Base-by-base conservation (phyloP, 108 stramenopile genomes). In the Cyclostephanos tholiformis region DNA sequence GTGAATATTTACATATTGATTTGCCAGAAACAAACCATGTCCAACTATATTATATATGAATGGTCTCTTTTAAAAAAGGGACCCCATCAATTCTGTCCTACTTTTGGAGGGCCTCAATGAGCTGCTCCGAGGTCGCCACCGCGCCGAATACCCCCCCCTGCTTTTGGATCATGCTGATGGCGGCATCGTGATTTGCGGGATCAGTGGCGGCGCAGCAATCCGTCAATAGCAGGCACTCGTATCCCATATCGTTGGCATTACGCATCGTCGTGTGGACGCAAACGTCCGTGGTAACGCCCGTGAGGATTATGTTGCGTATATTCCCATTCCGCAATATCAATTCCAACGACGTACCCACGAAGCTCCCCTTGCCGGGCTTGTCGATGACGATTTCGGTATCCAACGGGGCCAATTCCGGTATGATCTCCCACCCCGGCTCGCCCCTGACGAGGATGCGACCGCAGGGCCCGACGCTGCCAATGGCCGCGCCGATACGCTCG, bases 241-340 rank as follows among this genome's bases (percentile, higher is more conserved):
- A 87, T 19, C 86, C 86, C 86, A 84, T 78, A 71, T 87, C 86
- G 32, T 87, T 87, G 16, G 74, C 86, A 49, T 84, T 69, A 4
- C 86, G 83, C 84, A 84, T 84, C 13, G 86, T 87, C 13, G 86
- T 87, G 67, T 84, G 84, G 10, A 84, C 84, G 50, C 86, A 87
- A 1, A 87, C 86, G 66, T 87, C 86, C 29, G 86, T 87, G 13
- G 86, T 87, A 20, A 87, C 83, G 41, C 86, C 86, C 7, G 79
- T 67, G n/a, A 87, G 39, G 29, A 87, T 71, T 23, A 87, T 69
- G 50, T 84, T 84, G 19, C 35, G 30, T 56, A 84, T 82, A 0
- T 83, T 83, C 56, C 69, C 58, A 29, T 51, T 77, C 23, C 80
- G 69, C 12, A 87, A 65, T 48, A 87, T 75, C 52, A 84, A 46